phyloP scores from a whole-genome alignment of 169 alveolate species.

The Plasmodium coatneyi region DNA sequence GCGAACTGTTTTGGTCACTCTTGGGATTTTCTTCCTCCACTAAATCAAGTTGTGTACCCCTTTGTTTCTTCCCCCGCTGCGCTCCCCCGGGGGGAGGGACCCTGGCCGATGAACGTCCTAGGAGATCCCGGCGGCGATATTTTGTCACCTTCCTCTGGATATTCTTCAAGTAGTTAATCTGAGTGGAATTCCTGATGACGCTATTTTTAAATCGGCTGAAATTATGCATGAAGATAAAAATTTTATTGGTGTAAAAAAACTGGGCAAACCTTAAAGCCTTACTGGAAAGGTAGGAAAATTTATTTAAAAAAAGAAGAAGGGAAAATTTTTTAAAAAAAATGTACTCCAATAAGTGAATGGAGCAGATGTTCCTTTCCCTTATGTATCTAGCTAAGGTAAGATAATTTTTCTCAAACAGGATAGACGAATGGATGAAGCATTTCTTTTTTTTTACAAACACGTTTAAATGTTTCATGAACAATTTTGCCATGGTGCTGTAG shows the following conservation, averaged over 20 bases:
- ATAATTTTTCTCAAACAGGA: slow-evolving; percentile 66
- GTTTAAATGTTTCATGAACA: slow-evolving; percentile 42
- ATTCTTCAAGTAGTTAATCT: slow-evolving; percentile 24
- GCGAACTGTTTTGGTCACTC: not conserved
- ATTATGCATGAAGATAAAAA: slow-evolving; percentile 72
- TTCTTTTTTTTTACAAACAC: slow-evolving; percentile 65
- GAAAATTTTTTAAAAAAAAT: slow-evolving; percentile 70
- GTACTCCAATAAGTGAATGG: slow-evolving; percentile 64
- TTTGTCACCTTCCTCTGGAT: slow-evolving; percentile 42
- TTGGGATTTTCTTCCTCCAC: not conserved
- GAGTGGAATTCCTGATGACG: not conserved
- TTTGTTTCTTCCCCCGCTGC: not conserved
- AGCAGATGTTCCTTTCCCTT: slow-evolving; percentile 64
- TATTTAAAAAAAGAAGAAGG: slow-evolving; percentile 50
- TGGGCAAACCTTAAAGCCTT: slow-evolving; percentile 69
- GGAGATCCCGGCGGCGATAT: slow-evolving; percentile 12
- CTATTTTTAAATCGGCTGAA: slow-evolving; percentile 36
- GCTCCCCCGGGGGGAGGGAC: not conserved
- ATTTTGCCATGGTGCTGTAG: slow-evolving; percentile 28
- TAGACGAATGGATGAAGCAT: slow-evolving; percentile 59
- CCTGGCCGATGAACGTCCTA: not conserved
- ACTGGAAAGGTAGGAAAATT: slow-evolving; percentile 46
- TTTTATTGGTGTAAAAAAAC: slow-evolving; percentile 57
- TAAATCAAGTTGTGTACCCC: not conserved
- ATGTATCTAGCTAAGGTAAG: slow-evolving; percentile 61